phyloP scores from a whole-genome alignment of 805 yeast species.

The Candida adriatica region DNA sequence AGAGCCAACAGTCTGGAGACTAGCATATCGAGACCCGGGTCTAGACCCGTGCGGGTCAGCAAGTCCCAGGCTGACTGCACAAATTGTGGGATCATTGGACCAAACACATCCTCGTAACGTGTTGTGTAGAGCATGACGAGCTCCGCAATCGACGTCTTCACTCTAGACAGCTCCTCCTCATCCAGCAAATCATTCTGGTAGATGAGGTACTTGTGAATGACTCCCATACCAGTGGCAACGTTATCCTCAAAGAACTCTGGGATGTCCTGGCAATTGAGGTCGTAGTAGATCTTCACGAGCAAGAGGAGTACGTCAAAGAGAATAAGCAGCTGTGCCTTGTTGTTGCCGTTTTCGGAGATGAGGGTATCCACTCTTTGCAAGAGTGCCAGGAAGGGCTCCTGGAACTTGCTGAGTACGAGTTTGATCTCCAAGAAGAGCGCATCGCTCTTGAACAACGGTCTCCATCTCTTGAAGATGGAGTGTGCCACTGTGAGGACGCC shows the following conservation, averaged over 20 bases:
- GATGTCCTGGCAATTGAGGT: conserved; percentile 93
- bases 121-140: conserved; percentile 79
- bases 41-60: conserved; percentile 55
- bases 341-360: conserved; percentile 40
- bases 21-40: conserved; percentile 76
- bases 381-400: conserved; percentile 68
- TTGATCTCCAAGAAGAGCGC: conserved; percentile 83
- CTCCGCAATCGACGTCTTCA: conserved; percentile 80
- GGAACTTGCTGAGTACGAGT: conserved; percentile 78
- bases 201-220: conserved; percentile 73
- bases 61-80: conserved; percentile 80
- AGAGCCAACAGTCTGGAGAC: conserved; percentile 77
- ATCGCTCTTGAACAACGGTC: conserved; percentile 89
- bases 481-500: conserved; percentile 91
- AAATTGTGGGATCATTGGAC: conserved; percentile 66
- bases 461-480: conserved; percentile 94
- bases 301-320: conserved; percentile 66
- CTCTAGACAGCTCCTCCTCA: conserved; percentile 53
- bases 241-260: conserved; percentile 98
- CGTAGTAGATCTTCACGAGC: conserved; percentile 78
- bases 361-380: conserved; percentile 60
- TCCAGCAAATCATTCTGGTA: conserved; percentile 50
- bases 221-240: conserved; percentile 65
- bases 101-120: conserved; percentile 88
- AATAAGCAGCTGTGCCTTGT: conserved; percentile 45